Percentiles rank a stretch among this genome's conserved stretches.
Evolutionary conservation across 495 filamentous ascomycete genomes (phyloP).

Genomic region (Penicillium simplicissimum): DNA sequence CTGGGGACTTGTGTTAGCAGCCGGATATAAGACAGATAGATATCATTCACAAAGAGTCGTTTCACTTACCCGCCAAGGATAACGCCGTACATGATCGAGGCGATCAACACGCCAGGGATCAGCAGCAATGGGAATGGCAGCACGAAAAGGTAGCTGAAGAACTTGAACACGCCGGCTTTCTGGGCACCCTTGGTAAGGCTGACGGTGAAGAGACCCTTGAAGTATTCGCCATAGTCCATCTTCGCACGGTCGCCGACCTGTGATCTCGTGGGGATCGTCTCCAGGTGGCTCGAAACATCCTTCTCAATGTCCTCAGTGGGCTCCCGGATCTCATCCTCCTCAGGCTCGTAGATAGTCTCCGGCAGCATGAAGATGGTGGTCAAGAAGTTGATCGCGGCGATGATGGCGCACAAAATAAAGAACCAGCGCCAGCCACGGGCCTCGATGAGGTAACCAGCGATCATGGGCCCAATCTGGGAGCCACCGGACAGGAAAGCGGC

Average conservation of each 20-base stretch:
- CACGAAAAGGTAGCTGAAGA: conserved; percentile 27
- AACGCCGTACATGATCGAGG: conserved; percentile 40
- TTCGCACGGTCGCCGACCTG: conserved; percentile 14
- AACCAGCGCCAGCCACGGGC: conserved; percentile 39
- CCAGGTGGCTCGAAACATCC: conserved; percentile 20
- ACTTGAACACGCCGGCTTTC: conserved; percentile 20
- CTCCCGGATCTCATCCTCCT: conserved; percentile 14
- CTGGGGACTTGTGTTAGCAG: conserved; percentile 8
- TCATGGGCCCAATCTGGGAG: conserved; percentile 34
- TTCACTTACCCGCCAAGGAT: conserved; percentile 40
- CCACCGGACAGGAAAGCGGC: conserved; percentile 41
- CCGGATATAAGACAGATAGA: neutral
- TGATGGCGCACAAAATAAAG: conserved; percentile 36
- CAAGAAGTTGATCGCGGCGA: conserved; percentile 32
- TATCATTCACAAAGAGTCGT: neutral
- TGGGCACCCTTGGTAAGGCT: conserved; percentile 23
- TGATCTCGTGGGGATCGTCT: conserved; percentile 16
- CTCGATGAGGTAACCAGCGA: conserved; percentile 33
- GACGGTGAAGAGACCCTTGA: conserved; percentile 32
- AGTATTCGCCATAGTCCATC: conserved; percentile 30
- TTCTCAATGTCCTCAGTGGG: conserved; percentile 18
- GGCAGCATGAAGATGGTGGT: conserved; percentile 33
- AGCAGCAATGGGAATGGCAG: conserved; percentile 38
- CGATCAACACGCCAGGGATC: conserved; percentile 31
- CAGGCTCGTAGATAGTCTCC: conserved; percentile 32